phyloP scores from a whole-genome alignment of 148 eudicot species.

The Amaranthus palmeri region DNA sequence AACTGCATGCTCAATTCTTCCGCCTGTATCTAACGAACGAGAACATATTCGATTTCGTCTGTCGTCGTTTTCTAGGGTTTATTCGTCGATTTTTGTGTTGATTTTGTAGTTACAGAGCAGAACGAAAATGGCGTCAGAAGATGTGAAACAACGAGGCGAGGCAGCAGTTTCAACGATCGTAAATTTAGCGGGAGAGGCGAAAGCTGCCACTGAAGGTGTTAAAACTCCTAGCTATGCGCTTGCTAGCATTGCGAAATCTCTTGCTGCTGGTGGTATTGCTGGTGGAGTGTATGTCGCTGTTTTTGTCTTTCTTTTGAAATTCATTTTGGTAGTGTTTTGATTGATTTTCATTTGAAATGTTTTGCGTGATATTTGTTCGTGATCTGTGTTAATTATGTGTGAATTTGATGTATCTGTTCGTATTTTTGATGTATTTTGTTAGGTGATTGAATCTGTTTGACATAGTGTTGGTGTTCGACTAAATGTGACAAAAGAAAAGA shows the following conservation, averaged over 20 bases:
- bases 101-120: slow-evolving; percentile 3
- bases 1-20: background rate
- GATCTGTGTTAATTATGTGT: background rate
- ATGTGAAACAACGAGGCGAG: slow-evolving; percentile 65
- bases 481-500: background rate
- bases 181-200: slow-evolving; percentile 77
- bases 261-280: slow-evolving; percentile 83
- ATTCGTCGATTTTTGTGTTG: background rate
- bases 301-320: background rate
- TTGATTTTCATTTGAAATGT: background rate
- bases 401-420: background rate
- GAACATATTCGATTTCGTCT: background rate
- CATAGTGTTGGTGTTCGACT: background rate
- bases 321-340: background rate
- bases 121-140: slow-evolving; percentile 73
- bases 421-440: background rate
- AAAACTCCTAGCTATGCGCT: slow-evolving; percentile 51
- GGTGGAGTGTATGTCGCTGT: slow-evolving; percentile 58
- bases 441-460: background rate
- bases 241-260: slow-evolving; percentile 59
- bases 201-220: slow-evolving; percentile 62
- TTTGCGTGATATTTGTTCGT: background rate
- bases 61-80: slow-evolving; percentile 4
- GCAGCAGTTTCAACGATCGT: slow-evolving; percentile 63
- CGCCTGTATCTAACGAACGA: background rate